Percentiles rank a stretch among this genome's conserved stretches.
Evolutionary conservation across 2,329 filamentous ascomycete genomes (phyloP).

Genomic region (Huntiella savannae): DNA sequence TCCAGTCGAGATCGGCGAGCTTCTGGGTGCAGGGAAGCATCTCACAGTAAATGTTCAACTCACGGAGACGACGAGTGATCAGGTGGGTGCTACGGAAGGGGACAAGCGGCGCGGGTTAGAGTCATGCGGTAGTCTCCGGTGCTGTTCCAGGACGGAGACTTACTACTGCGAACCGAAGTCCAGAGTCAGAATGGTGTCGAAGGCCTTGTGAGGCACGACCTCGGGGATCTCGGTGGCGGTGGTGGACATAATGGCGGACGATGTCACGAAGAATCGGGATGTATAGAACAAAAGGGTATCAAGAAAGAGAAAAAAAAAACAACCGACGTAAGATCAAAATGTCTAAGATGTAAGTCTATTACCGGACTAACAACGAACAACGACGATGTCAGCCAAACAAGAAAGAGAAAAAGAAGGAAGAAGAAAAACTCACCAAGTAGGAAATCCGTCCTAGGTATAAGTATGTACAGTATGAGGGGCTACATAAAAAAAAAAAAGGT

Average conservation of each 20-base stretch:
- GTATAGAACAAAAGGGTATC: neutral
- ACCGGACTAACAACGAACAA: neutral
- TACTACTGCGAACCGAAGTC: slow-evolving; percentile 37
- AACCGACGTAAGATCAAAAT: slow-evolving; percentile 1
- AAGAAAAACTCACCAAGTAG: neutral
- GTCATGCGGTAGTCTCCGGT: neutral
- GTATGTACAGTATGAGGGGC: no score
- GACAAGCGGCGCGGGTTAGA: neutral
- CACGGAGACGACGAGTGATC: slow-evolving; percentile 55
- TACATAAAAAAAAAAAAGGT: no score
- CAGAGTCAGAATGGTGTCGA: slow-evolving; percentile 46
- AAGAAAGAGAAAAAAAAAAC: neutral
- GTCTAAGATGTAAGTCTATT: neutral
- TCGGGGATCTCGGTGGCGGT: slow-evolving; percentile 4
- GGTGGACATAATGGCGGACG: slow-evolving; percentile 2
- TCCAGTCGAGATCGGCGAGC: slow-evolving; percentile 55
- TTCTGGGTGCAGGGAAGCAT: slow-evolving; percentile 79
- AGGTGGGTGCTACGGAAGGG: slow-evolving; percentile 48
- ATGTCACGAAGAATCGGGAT: neutral
- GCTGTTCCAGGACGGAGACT: neutral
- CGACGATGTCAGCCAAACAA: slow-evolving; percentile 7
- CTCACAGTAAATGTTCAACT: slow-evolving; percentile 68
- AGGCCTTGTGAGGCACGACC: slow-evolving; percentile 19
- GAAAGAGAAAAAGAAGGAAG: neutral
- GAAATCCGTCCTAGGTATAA: no score